Evolutionary conservation across 495 filamentous ascomycete genomes (phyloP).

Genomic region (Diplogelasinospora grovesii): DNA sequence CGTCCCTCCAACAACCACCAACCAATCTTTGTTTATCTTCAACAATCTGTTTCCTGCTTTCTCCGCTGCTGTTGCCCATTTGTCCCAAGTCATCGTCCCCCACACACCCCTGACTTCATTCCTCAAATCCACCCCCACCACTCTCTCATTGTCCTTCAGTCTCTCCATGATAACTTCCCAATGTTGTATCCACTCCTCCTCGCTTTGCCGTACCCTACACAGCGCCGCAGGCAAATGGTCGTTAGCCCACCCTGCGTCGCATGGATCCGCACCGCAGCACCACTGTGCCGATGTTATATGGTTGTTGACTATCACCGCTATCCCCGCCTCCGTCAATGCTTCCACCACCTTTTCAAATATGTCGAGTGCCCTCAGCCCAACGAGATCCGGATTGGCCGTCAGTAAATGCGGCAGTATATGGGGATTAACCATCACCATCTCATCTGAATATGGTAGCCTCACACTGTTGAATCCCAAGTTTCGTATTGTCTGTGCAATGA

Average conservation of each 20-base stretch:
- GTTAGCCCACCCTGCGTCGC: constrained; percentile 53
- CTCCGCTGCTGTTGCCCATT: constrained; percentile 54
- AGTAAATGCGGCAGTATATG: constrained; percentile 40
- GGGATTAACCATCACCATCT: constrained; percentile 51
- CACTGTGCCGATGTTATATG: constrained; percentile 56
- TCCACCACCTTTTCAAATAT: constrained; percentile 46
- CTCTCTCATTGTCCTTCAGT: constrained; percentile 43
- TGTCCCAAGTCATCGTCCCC: constrained; percentile 55
- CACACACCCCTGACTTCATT: constrained; percentile 57
- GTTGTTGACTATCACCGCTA: constrained; percentile 55
- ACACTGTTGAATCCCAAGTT: constrained; percentile 57
- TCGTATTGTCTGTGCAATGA: constrained; percentile 47
- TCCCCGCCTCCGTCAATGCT: constrained; percentile 48
- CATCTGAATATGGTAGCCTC: constrained; percentile 54
- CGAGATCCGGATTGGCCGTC: constrained; percentile 47
- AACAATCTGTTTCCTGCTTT: constrained; percentile 47
- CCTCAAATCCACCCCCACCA: constrained; percentile 53
- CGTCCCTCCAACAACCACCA: constrained; percentile 56
- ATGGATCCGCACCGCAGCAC: constrained; percentile 56
- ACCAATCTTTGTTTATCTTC: constrained; percentile 50
- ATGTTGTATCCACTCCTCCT: constrained; percentile 52
- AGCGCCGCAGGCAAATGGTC: constrained; percentile 45
- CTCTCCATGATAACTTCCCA: constrained; percentile 53
- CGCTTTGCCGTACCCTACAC: constrained; percentile 49
- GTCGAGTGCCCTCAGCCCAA: constrained; percentile 45